Percentiles rank a stretch among this genome's conserved stretches.
These are phyloP conservation scores for Rosa hybrid DNA, from an alignment of 331 rosid species.

Conservation along the genomic window DNA sequence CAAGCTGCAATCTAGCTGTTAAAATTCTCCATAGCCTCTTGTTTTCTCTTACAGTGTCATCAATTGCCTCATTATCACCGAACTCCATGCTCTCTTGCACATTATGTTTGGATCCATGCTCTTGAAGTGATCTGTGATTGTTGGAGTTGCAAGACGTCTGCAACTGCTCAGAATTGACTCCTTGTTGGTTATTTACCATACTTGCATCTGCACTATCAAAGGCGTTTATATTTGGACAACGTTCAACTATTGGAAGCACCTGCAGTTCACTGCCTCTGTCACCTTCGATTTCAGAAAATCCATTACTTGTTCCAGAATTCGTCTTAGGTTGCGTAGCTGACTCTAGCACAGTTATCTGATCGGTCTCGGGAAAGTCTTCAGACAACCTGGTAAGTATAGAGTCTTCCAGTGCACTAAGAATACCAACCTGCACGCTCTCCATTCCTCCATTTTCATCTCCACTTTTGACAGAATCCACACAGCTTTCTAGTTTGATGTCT, in stretches of 20 bases:
- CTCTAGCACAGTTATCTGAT: slow-evolving; percentile 8
- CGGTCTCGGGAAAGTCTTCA: not conserved
- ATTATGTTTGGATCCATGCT: not conserved
- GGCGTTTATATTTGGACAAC: not conserved
- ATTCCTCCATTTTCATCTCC: slow-evolving; percentile 26
- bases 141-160: not conserved
- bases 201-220: not conserved
- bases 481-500: slow-evolving; percentile 9
- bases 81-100: not conserved
- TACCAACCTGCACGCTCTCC: slow-evolving; percentile 29
- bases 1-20: not conserved
- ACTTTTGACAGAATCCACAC: slow-evolving; percentile 9
- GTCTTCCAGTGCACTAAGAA: slow-evolving; percentile 17
- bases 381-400: not conserved
- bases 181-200: slow-evolving; percentile 2
- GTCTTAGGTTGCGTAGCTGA: slow-evolving; percentile 8
- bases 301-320: slow-evolving; percentile 8
- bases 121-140: not conserved
- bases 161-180: not conserved
- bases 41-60: not conserved
- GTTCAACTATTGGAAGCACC: slow-evolving; percentile 1
- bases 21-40: slow-evolving; percentile 4
- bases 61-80: not conserved
- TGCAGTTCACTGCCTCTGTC: slow-evolving; percentile 4
- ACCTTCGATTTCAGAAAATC: slow-evolving; percentile 7